phyloP scores from a whole-genome alignment of 2,329 filamentous ascomycete genomes.

The Penicillium sp. region DNA sequence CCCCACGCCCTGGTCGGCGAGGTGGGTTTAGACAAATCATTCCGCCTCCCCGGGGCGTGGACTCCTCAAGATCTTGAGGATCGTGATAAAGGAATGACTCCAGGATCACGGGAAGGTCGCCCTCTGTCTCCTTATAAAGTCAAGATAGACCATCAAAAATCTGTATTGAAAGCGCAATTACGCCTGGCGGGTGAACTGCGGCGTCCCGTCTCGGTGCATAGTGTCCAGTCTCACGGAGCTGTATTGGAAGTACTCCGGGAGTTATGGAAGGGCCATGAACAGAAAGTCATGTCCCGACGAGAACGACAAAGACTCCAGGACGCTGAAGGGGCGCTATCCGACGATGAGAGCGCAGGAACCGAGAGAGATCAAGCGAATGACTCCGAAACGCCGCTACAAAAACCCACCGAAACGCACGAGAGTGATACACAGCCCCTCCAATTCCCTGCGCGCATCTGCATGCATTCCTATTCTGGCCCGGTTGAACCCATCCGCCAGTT shows the following conservation, averaged over 20 bases:
- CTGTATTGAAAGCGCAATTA: conserved; percentile 53
- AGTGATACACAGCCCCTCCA: conserved; percentile 38
- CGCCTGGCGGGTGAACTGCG: conserved; percentile 53
- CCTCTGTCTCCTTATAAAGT: conserved; percentile 53
- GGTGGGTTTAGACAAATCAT: conserved; percentile 56
- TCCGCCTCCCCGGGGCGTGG: conserved; percentile 54
- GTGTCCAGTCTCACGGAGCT: conserved; percentile 57
- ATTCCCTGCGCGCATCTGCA: conserved; percentile 81
- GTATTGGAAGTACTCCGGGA: conserved; percentile 52
- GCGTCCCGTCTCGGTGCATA: conserved; percentile 56
- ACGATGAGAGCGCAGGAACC: conserved; percentile 7
- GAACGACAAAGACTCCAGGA: conserved; percentile 36
- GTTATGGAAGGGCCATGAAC: conserved; percentile 55
- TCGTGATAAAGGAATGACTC: conserved; percentile 43
- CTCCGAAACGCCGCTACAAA: not conserved
- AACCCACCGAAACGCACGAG: not conserved
- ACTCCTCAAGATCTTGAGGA: conserved; percentile 25
- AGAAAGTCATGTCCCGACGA: conserved; percentile 44
- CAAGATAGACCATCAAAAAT: conserved; percentile 52
- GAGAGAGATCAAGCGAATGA: not conserved
- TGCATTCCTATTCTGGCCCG: conserved; percentile 86
- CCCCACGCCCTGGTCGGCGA: conserved; percentile 57
- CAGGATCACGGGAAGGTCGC: conserved; percentile 56
- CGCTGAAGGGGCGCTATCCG: conserved; percentile 26
- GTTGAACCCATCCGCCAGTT: conserved; percentile 73